Conservation (phyloP, 306 rosid species). For the Begonia fuchsioides region DNA sequence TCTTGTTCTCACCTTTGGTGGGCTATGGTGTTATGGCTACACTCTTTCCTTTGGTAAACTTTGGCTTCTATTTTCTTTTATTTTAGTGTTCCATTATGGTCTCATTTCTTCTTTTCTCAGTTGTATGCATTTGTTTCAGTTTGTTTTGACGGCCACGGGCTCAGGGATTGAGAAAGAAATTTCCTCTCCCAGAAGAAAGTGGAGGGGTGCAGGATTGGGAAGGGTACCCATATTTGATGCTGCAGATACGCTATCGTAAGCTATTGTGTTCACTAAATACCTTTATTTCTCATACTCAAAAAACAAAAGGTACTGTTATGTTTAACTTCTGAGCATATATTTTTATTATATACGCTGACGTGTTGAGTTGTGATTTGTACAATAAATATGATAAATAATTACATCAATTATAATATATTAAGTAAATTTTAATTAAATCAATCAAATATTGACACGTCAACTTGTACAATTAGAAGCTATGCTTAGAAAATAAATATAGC, state of each 20-base stretch:
- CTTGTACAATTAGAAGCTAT: too few species aligned
- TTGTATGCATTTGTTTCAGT: conserved; percentile 28
- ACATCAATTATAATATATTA: too few species aligned
- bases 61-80: conserved; percentile 3
- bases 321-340: too few species aligned
- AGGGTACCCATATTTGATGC: conserved; percentile 68
- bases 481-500: too few species aligned
- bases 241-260: conserved; percentile 75
- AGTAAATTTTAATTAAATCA: too few species aligned
- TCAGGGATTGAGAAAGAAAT: conserved; percentile 70
- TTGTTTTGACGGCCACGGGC: conserved; percentile 78
- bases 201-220: conserved; percentile 52
- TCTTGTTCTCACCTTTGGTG: conserved; percentile 80
- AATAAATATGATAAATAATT: too few species aligned
- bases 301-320: too few species aligned
- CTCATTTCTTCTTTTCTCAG: conserved; percentile 7
- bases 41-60: conserved; percentile 71
- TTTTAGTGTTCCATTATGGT: conserved; percentile 1
- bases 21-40: conserved; percentile 80
- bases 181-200: conserved; percentile 31
- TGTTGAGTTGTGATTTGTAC: too few species aligned
- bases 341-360: too few species aligned
- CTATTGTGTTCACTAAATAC: conserved; percentile 7
- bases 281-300: conserved; percentile 1
- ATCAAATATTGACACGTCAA: too few species aligned